phyloP scores from a whole-genome alignment of 495 filamentous ascomycete genomes.

The Aspergillus homomorphus region DNA sequence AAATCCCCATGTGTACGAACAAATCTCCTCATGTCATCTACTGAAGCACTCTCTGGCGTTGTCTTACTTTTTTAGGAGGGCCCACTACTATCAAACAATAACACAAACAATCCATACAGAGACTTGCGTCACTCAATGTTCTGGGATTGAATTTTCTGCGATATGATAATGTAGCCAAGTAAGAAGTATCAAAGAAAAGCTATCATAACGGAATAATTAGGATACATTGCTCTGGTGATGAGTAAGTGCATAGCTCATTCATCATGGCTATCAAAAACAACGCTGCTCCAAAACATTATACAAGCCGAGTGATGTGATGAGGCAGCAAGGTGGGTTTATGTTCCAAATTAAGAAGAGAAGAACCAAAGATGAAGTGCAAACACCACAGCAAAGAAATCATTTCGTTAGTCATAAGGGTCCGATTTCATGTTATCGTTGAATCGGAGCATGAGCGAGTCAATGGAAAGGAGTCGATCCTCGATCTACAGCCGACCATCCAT shows the following conservation, averaged over 20 bases:
- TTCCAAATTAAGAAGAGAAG: background rate
- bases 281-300: background rate
- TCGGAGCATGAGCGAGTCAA: background rate
- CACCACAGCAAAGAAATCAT: background rate
- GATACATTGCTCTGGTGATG: background rate
- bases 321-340: background rate
- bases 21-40: background rate
- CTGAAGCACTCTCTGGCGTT: no score
- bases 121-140: background rate
- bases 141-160: constrained; percentile 13
- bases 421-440: background rate
- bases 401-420: constrained; percentile 12
- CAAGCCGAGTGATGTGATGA: background rate
- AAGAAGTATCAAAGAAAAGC: constrained; percentile 13
- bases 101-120: background rate
- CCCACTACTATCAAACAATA: background rate
- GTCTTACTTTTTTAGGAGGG: background rate
- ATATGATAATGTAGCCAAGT: constrained; percentile 14
- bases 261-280: background rate
- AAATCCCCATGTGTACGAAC: background rate
- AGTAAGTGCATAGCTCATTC: background rate
- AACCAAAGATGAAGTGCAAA: constrained; percentile 5
- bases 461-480: background rate
- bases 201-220: constrained; percentile 1
- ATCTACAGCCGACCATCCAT: constrained; percentile 24